Percentiles rank a stretch among this genome's conserved stretches.
Evolutionary conservation across 2,329 filamentous ascomycete genomes (phyloP).

Genomic region (Lachnellula subtilissima): DNA sequence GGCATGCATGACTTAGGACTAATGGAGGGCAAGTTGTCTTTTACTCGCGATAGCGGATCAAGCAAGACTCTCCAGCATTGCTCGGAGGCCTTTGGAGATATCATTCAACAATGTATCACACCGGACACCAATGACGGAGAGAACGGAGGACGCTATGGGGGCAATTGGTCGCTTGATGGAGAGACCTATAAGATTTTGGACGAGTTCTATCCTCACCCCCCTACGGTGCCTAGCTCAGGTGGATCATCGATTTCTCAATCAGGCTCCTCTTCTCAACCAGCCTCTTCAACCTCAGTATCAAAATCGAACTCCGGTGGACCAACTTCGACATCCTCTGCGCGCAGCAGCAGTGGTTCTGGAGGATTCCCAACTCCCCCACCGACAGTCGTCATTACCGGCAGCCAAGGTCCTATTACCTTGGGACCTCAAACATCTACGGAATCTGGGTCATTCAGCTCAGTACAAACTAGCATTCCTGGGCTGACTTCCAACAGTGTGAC

Average conservation of each 20-base stretch:
- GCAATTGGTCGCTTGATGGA: background rate
- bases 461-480: conserved; percentile 5
- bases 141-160: background rate
- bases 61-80: background rate
- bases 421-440: conserved; percentile 8
- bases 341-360: background rate
- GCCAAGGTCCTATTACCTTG: conserved; percentile 2
- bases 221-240: background rate
- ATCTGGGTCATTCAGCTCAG: conserved; percentile 1
- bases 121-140: background rate
- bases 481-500: conserved; percentile 6
- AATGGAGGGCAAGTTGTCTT: background rate
- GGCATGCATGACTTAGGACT: background rate
- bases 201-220: background rate
- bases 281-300: background rate
- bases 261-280: background rate
- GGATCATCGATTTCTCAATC: background rate
- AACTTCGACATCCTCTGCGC: background rate
- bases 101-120: background rate
- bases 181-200: background rate
- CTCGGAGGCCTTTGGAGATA: background rate
- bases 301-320: background rate
- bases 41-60: background rate
- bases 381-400: conserved; percentile 2
- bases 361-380: conserved; percentile 1